Percentiles rank a stretch among this genome's conserved stretches.
Evolutionary conservation across 768 basidiomycete species (phyloP).

Genomic region (Piloderma croceum): DNA sequence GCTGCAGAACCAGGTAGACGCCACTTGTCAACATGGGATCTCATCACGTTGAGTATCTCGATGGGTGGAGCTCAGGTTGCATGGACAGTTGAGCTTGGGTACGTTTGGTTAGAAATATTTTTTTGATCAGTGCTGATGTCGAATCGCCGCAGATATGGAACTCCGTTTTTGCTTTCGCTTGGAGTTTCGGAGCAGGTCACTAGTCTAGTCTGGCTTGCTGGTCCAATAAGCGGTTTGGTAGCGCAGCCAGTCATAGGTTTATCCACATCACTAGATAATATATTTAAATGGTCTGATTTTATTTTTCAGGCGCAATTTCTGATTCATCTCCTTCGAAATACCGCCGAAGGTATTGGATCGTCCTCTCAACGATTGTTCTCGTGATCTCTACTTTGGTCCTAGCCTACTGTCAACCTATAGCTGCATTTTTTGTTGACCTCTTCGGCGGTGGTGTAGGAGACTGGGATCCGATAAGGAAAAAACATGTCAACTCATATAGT

Average conservation of each 20-base stretch:
- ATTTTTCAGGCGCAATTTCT: slow-evolving; percentile 76
- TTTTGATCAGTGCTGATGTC: not conserved
- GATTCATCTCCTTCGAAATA: slow-evolving; percentile 90
- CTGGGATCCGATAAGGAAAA: slow-evolving; percentile 75
- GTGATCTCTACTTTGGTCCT: slow-evolving; percentile 71
- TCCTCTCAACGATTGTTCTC: slow-evolving; percentile 79
- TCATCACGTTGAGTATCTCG: slow-evolving; percentile 79
- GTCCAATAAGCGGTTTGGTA: slow-evolving; percentile 90
- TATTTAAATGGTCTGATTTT: slow-evolving; percentile 3
- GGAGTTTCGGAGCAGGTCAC: slow-evolving; percentile 87
- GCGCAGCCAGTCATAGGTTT: slow-evolving; percentile 96
- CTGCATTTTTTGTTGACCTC: slow-evolving; percentile 70
- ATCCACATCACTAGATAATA: slow-evolving; percentile 11
- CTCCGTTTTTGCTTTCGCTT: slow-evolving; percentile 80
- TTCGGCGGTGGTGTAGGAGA: slow-evolving; percentile 73
- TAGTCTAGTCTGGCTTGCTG: slow-evolving; percentile 91
- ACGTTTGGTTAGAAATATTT: slow-evolving; percentile 21
- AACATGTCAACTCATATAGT: slow-evolving; percentile 40
- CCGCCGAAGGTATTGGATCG: slow-evolving; percentile 88
- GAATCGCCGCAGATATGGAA: slow-evolving; percentile 69
- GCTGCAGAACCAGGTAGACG: too few relatives aligned
- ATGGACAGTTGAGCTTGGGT: slow-evolving; percentile 96
- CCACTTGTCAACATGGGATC: slow-evolving; percentile 55
- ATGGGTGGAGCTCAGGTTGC: slow-evolving; percentile 95
- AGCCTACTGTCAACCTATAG: slow-evolving; percentile 76